phyloP scores from a whole-genome alignment of 2,329 filamentous ascomycete species.

The Colletotrichum tanaceti region DNA sequence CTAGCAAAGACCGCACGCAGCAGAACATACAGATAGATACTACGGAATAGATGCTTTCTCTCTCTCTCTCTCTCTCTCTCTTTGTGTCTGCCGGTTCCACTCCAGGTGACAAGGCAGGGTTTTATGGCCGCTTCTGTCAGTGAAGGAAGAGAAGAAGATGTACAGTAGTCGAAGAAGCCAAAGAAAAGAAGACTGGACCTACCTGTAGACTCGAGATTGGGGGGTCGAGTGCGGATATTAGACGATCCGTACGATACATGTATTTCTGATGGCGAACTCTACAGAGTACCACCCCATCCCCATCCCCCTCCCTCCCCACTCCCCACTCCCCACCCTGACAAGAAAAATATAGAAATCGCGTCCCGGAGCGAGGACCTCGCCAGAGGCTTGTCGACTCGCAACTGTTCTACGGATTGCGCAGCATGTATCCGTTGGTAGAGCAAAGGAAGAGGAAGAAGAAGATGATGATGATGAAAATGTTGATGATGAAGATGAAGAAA shows the following conservation, averaged over 20 bases:
- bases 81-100: neutral
- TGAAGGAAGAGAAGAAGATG: neutral
- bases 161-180: no score
- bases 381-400: neutral
- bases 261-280: conserved; percentile 18
- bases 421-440: no score
- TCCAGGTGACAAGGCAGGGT: neutral
- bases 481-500: no score
- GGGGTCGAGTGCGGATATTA: no score
- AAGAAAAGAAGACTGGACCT: neutral
- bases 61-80: no score
- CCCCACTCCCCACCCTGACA: neutral
- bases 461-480: no score
- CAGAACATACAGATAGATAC: no score
- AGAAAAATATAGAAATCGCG: neutral
- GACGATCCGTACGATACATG: neutral
- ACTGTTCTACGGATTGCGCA: neutral
- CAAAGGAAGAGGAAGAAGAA: no score
- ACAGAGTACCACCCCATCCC: no score
- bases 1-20: neutral
- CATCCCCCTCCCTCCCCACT: no score
- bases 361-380: neutral
- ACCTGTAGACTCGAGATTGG: no score
- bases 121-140: neutral
- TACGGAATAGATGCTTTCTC: no score